phyloP scores from a whole-genome alignment of 116 monocot genomes.

The Cymodocea nodosa region DNA sequence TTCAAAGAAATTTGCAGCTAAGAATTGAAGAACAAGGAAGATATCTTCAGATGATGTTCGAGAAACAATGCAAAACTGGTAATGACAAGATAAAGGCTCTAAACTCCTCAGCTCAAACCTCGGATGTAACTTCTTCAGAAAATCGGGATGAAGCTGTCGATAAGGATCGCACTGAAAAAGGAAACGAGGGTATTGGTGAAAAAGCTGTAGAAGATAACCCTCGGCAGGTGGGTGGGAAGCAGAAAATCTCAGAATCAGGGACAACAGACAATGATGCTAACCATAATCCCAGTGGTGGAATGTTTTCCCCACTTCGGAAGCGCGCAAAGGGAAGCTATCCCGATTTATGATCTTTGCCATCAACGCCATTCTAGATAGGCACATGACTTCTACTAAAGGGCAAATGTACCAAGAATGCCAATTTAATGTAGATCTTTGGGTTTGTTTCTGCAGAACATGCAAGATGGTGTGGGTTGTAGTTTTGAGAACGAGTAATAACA shows the following conservation, averaged over 20 bases:
- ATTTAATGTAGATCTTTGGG: no score
- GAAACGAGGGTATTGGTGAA: background rate
- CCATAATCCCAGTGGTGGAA: background rate
- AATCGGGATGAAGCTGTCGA: constrained; percentile 3
- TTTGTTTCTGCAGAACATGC: no score
- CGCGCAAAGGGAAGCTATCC: constrained; percentile 9
- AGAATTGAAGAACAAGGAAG: constrained; percentile 52
- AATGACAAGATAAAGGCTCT: constrained; percentile 19
- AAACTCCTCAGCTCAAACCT: constrained; percentile 12
- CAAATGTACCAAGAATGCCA: no score
- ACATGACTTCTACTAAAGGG: no score
- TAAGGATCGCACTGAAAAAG: constrained; percentile 3
- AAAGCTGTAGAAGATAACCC: constrained; percentile 6
- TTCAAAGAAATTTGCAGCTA: constrained; percentile 52
- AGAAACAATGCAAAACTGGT: constrained; percentile 52
- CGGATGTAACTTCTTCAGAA: constrained; percentile 17
- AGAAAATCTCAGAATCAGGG: constrained; percentile 18
- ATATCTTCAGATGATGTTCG: constrained; percentile 50
- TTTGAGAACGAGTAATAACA: background rate
- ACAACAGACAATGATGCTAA: background rate
- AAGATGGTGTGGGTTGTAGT: background rate
- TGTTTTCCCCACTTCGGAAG: constrained; percentile 15
- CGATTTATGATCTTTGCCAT: background rate
- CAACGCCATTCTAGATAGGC: no score
- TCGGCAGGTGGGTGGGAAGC: constrained; percentile 11